A percentile compares a stretch with the other conserved stretches of the same genome.
Conservation (phyloP, 345 rosid genomes). For the Moringa oleifera region DNA sequence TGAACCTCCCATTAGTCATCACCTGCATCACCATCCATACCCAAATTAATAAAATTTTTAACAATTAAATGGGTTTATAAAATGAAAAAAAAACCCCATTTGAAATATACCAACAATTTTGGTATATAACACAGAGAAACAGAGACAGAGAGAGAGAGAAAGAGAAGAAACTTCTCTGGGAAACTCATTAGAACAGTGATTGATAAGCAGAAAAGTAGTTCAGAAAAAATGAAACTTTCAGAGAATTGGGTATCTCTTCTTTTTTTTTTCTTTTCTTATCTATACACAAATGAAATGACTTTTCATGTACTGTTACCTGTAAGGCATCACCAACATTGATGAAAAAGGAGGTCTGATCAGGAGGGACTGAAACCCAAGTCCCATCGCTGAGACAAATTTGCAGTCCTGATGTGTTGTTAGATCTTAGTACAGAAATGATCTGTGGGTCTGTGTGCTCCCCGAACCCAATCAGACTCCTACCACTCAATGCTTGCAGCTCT, state of each 20-base stretch:
- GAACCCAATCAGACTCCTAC: constrained; percentile 47
- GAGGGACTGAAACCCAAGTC: constrained; percentile 82
- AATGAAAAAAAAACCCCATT: too few relatives aligned
- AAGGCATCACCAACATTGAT: constrained; percentile 90
- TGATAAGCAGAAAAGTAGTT: background rate
- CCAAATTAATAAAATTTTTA: too few relatives aligned
- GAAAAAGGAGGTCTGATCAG: constrained; percentile 78
- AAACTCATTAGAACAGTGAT: too few relatives aligned
- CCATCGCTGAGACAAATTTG: constrained; percentile 68
- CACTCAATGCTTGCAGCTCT: constrained; percentile 20
- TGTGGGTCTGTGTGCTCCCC: constrained; percentile 98
- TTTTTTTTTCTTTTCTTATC: too few relatives aligned
- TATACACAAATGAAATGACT: background rate
- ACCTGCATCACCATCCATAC: constrained; percentile 40
- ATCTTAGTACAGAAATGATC: constrained; percentile 72
- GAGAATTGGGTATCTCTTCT: too few relatives aligned
- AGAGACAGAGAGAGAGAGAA: too few relatives aligned
- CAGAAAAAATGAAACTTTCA: too few relatives aligned
- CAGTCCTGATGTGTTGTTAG: constrained; percentile 85
- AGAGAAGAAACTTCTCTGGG: background rate
- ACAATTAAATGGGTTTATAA: too few relatives aligned
- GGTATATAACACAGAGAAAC: too few relatives aligned
- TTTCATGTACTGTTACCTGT: constrained; percentile 38
- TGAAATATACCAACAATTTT: too few relatives aligned
- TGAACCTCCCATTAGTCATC: constrained; percentile 82